Evolutionary conservation across 2,329 filamentous ascomycete genomes (phyloP).

Genomic region (Teratosphaeria epicoccoides): DNA sequence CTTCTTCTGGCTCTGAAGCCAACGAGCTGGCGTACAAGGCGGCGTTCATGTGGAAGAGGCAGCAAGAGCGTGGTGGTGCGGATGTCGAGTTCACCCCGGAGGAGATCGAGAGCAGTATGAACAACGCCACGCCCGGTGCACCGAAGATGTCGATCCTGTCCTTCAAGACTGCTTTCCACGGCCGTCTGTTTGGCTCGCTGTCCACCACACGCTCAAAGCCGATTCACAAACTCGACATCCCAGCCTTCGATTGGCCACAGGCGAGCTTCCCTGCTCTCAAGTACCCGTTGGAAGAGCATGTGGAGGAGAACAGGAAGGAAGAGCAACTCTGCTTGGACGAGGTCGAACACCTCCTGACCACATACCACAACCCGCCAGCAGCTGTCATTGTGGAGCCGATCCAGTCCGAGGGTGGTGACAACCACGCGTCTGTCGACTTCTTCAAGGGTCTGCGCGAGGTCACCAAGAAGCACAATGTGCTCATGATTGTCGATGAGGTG

Average conservation of each 20-base stretch:
- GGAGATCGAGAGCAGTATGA: constrained; percentile 66
- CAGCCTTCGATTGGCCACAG: constrained; percentile 90
- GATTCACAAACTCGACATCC: constrained; percentile 91
- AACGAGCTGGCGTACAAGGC: constrained; percentile 95
- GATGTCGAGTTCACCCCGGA: constrained; percentile 68
- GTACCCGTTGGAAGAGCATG: constrained; percentile 75
- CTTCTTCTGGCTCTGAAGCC: constrained; percentile 78
- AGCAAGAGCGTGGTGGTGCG: constrained; percentile 67
- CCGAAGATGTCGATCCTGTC: constrained; percentile 75
- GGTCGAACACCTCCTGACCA: constrained; percentile 69
- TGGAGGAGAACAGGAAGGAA: constrained; percentile 67
- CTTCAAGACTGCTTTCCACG: constrained; percentile 83
- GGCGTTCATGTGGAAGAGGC: constrained; percentile 84
- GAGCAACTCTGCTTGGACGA: constrained; percentile 74
- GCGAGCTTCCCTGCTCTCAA: constrained; percentile 76
- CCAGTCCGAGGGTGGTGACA: constrained; percentile 89
- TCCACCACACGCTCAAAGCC: constrained; percentile 87
- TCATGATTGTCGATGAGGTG: constrained; percentile 88
- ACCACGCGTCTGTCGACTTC: constrained; percentile 80
- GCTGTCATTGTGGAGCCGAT: constrained; percentile 83
- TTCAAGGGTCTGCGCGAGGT: constrained; percentile 74
- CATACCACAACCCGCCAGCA: constrained; percentile 67
- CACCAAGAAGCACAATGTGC: constrained; percentile 64
- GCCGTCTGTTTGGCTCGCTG: constrained; percentile 75
- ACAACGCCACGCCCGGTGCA: constrained; percentile 68